Base-by-base conservation (phyloP, 2,329 filamentous ascomycete species). In the Neofusicoccum kwambonambiense region DNA sequence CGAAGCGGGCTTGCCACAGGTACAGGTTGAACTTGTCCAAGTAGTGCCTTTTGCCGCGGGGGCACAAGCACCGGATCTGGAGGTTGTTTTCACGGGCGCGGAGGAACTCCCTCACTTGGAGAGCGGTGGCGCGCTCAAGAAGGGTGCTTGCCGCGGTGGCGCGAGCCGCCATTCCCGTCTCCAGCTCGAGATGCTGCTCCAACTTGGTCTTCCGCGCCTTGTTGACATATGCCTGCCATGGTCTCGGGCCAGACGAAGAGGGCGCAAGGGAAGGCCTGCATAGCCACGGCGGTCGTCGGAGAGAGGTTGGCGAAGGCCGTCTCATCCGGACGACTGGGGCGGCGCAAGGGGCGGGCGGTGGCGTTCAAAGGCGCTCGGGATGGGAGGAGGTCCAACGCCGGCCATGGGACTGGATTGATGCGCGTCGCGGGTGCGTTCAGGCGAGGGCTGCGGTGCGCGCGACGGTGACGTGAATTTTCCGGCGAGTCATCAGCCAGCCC, bases 1-100 rank as follows among this genome's bases (percentile, higher is more conserved):
- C 37, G 34, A 37, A 8, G 13, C 65, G 4, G 35, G 67, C 69
- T n/a, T 66, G 57, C 12, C 44, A 56, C 8, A 74, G 50, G 13
- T 69, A 37, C 17, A 64, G n/a, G 35, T 70, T 67, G 9, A 75
- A 62, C 41, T 66, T 67, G 7, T 35, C 61, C 54, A 56, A 17
- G 13, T 44, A n/a, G 3, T 12, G 34, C 34, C 12, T 31, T 17
- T 31, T 41, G 2, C 6, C 42, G 8, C n/a, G 44, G 8, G 42
- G 31, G 19, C 34, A 60, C 12, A n/a, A 4, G 35, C 39, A 64
- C 15, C 42, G 17, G 2, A 58, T 31, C 19, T 15, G 31, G 9
- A 49, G 45, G 15, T 13, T 35, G 27, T 34, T 49, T 17, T 37
- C 44, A 17, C 42, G 44, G 8, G 34, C 27, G n/a, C 39, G 39